A percentile compares a stretch with the other conserved stretches of the same genome.
Evolutionary conservation across 2,329 filamentous ascomycete genomes (phyloP).

Genomic region (Cladophialophora chaetospira): DNA sequence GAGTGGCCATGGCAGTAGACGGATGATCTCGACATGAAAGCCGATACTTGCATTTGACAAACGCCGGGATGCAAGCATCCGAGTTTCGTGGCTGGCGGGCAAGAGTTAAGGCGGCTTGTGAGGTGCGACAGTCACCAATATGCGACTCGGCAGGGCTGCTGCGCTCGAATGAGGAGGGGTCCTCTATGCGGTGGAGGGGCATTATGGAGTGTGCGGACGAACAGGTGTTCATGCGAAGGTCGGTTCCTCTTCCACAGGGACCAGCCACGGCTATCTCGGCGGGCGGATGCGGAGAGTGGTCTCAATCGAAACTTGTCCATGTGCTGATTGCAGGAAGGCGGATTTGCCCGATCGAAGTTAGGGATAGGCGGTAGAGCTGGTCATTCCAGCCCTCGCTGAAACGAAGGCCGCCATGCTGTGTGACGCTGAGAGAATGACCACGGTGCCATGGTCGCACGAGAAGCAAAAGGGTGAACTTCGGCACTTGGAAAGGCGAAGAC

Average conservation of each 20-base stretch:
- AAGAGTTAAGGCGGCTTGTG: conserved; percentile 3
- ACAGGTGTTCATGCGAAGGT: conserved; percentile 33
- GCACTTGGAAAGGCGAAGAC: background rate
- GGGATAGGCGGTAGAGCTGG: conserved; percentile 26
- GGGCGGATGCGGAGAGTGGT: background rate
- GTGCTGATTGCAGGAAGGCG: background rate
- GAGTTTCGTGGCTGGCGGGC: background rate
- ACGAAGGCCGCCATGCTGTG: conserved; percentile 20
- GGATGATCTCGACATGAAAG: background rate
- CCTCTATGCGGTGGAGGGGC: background rate
- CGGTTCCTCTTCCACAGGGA: conserved; percentile 8
- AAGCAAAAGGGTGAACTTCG: background rate
- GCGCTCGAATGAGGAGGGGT: background rate
- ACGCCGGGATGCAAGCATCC: conserved; percentile 5
- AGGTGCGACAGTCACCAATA: background rate
- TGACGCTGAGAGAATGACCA: conserved; percentile 6
- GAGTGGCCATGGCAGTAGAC: background rate
- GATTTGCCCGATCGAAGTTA: background rate
- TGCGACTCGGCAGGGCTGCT: too few relatives aligned
- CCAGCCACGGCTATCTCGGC: background rate
- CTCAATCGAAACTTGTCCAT: conserved; percentile 4
- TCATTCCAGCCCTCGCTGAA: conserved; percentile 18
- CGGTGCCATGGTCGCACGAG: background rate
- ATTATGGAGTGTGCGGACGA: conserved; percentile 20
- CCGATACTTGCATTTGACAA: conserved; percentile 1